phyloP scores from a whole-genome alignment of 1,284 basidiomycete genomes.

The Rhodotorula sp. region DNA sequence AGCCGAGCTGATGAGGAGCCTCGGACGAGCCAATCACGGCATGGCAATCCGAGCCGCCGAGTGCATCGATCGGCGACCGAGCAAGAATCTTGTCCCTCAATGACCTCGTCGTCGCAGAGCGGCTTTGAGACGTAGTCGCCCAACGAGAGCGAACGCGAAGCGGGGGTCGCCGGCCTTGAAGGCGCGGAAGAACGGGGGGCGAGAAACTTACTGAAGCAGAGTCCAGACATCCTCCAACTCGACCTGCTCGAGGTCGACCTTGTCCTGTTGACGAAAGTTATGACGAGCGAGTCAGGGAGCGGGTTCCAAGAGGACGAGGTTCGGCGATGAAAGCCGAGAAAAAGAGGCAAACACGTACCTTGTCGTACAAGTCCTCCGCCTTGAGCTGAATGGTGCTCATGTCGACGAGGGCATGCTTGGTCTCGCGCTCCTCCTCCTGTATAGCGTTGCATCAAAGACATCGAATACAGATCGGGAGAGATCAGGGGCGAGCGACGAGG shows the following conservation, averaged over 20 bases:
- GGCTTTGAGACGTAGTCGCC: not conserved
- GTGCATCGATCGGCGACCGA: not conserved
- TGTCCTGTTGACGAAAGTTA: conserved; percentile 65
- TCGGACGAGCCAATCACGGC: not conserved
- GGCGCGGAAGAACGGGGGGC: not conserved
- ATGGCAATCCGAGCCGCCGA: too few species aligned
- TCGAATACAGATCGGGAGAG: not conserved
- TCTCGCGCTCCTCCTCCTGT: conserved; percentile 37
- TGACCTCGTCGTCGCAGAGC: not conserved
- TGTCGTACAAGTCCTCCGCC: conserved; percentile 71
- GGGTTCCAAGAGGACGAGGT: not conserved
- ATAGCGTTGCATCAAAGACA: not conserved
- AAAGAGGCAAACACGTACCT: conserved; percentile 7
- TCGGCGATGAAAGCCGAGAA: not conserved
- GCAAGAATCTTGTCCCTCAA: not conserved
- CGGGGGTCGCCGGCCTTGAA: not conserved
- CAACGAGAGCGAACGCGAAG: not conserved
- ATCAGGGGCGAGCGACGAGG: not conserved
- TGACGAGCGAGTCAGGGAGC: conserved; percentile 63
- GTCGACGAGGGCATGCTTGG: conserved; percentile 50
- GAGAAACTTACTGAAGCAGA: conserved; percentile 73
- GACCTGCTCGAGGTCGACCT: conserved; percentile 96
- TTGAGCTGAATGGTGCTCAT: conserved; percentile 70
- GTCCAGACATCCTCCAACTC: conserved; percentile 96
- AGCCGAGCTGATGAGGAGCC: not conserved